Conservation (phyloP, 225 moss, liverwort and hornwort species). For the Marchantia polymorpha region DNA sequence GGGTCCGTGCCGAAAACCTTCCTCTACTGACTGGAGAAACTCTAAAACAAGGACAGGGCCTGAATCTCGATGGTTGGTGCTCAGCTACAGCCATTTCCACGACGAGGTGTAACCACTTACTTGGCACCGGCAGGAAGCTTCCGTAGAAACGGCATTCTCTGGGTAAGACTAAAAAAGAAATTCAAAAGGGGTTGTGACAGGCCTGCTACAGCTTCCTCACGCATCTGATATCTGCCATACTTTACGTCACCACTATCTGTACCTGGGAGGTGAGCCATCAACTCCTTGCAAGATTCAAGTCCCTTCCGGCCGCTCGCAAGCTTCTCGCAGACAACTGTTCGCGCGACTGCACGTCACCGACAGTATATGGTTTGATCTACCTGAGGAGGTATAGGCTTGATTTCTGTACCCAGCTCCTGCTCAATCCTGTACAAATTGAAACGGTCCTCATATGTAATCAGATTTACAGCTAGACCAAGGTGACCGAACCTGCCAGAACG, state of each 20-base stretch:
- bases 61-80: constrained; percentile 31
- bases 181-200: constrained; percentile 26
- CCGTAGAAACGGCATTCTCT: constrained; percentile 31
- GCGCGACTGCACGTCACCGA: constrained; percentile 34
- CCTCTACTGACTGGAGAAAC: constrained; percentile 29
- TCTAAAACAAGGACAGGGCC: constrained; percentile 26
- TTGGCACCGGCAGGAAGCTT: constrained; percentile 28
- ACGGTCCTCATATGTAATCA: constrained; percentile 53
- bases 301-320: constrained; percentile 16
- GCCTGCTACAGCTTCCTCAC: constrained; percentile 31
- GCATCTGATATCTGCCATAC: constrained; percentile 20
- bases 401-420: constrained; percentile 56
- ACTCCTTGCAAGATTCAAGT: constrained; percentile 22
- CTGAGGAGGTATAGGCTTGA: constrained; percentile 57
- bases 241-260: constrained; percentile 24
- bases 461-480: constrained; percentile 54
- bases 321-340: constrained; percentile 33
- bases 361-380: constrained; percentile 56
- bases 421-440: constrained; percentile 64
- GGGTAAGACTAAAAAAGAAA: constrained; percentile 34
- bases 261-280: constrained; percentile 20
- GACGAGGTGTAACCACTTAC: constrained; percentile 22
- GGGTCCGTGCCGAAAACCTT: constrained; percentile 33
- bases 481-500: constrained; percentile 57
- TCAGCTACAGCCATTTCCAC: constrained; percentile 24